Evolutionary conservation across 768 basidiomycete species (phyloP).

Genomic region (Pseudohyphozyma bogoriensis): DNA sequence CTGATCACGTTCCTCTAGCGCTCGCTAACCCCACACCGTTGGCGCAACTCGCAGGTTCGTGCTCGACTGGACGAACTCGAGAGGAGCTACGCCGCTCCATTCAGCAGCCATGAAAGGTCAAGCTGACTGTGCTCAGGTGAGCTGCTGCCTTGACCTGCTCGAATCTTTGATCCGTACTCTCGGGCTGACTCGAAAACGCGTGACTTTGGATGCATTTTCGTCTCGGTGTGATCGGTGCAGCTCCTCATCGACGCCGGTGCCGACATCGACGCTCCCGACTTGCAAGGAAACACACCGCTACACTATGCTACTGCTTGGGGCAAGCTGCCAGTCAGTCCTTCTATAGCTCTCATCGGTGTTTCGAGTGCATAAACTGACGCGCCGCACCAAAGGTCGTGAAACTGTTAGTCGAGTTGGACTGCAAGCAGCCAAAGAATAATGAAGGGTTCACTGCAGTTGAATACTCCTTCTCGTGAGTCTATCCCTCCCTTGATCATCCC

Average conservation of each 20-base stretch:
- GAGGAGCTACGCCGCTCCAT: slow-evolving; percentile 28
- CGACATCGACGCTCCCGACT: slow-evolving; percentile 30
- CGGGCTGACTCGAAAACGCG: no score
- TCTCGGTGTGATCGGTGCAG: neutral
- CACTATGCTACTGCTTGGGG: slow-evolving; percentile 27
- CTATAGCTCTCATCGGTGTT: no score
- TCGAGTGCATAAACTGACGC: neutral
- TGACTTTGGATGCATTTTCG: neutral
- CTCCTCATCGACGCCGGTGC: slow-evolving; percentile 30
- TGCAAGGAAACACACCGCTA: slow-evolving; percentile 30
- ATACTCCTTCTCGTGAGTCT: slow-evolving; percentile 20
- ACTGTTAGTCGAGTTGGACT: slow-evolving; percentile 27
- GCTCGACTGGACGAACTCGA: slow-evolving; percentile 28
- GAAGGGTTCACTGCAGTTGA: slow-evolving; percentile 31
- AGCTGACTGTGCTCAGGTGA: slow-evolving; percentile 18
- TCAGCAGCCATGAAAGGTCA: slow-evolving; percentile 30
- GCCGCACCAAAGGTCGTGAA: slow-evolving; percentile 13
- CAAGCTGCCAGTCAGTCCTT: neutral
- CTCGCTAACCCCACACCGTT: neutral
- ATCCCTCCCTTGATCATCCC: no score
- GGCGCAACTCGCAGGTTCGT: slow-evolving; percentile 26
- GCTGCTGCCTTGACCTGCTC: no score
- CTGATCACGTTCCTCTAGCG: neutral
- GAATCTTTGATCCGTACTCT: neutral
- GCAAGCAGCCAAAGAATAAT: slow-evolving; percentile 26